Base-by-base conservation (phyloP, 2,329 filamentous ascomycete genomes). In the Xylaria arbuscula region DNA sequence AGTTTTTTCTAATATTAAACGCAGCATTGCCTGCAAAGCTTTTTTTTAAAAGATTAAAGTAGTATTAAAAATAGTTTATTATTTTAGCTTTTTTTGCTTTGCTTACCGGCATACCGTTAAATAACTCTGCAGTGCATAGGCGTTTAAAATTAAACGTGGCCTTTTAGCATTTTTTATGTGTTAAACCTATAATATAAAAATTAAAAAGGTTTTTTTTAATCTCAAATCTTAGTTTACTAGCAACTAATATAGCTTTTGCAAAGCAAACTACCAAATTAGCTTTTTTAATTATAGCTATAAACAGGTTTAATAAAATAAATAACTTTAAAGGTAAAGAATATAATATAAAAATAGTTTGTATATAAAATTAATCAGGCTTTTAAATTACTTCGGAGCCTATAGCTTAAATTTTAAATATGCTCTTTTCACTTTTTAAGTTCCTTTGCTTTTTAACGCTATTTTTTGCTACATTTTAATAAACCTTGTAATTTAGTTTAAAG, bases 321-420 rank as follows among this genome's bases (percentile, higher is more conserved):
- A 13, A 38, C 9, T 13, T 38, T 5, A 38, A 38, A 38, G 8
- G 36, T 38, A 38, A 48, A 48, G 19, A 22, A 22, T 48, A 48
- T 22, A 22, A 22, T 48, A 48, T 7, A 48, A 48, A 48, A 48
- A 48, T 48, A 48, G 45, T 17, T 48, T 48, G 22, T 48, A 48
- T 48, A 48, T 48, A 48, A 19, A 48, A 19, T 48, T 48, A 48
- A 48, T 48, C 5, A 48, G 9, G 17, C 45, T 48, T 48, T 1
- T 10, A 48, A 5, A 10, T 10, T 48, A 48, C 7, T 48, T 48
- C 19, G 9, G 9, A 48, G 8, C 45, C 19, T 48, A 48, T 48
- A 48, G 45, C 45, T 48, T 22, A 4, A 48, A 4, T 8, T 48
- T 48, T 48, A 4, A 48, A 22, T 48, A 48, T 22, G n/a, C 2